phyloP scores from a whole-genome alignment of 2,329 filamentous ascomycete species.

The Simplicillium aogashimaense region DNA sequence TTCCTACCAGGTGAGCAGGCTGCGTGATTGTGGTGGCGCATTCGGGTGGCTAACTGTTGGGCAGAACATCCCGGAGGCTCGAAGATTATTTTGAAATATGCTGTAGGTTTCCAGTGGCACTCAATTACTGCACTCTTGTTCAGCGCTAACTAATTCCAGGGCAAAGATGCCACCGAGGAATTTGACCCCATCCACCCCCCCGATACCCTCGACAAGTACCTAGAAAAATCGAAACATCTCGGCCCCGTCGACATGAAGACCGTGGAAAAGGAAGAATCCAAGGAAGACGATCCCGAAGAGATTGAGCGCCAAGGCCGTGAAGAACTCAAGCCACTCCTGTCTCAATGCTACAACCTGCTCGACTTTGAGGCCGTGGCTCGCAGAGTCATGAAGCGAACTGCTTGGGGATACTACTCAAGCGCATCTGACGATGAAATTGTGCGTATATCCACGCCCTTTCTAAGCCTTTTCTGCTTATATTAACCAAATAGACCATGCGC shows the following conservation, averaged over 20 bases:
- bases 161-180: constrained; percentile 87
- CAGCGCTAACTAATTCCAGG: constrained; percentile 25
- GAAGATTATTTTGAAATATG: constrained; percentile 95
- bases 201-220: constrained; percentile 78
- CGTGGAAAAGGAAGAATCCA: constrained; percentile 59
- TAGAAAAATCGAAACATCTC: constrained; percentile 76
- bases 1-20: constrained; percentile 59
- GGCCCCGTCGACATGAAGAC: constrained; percentile 84
- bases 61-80: constrained; percentile 77
- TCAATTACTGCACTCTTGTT: not conserved
- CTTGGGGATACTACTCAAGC: constrained; percentile 96
- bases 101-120: constrained; percentile 30
- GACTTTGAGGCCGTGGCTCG: constrained; percentile 94
- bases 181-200: constrained; percentile 84
- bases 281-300: constrained; percentile 53
- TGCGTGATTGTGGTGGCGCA: not conserved
- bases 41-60: not conserved
- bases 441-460: constrained; percentile 4
- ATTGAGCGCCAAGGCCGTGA: constrained; percentile 63
- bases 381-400: constrained; percentile 86
- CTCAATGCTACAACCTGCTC: constrained; percentile 86
- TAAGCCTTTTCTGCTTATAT: not conserved
- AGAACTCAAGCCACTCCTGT: constrained; percentile 64
- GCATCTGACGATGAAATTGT: constrained; percentile 52
- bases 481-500: constrained; percentile 60